Evolutionary conservation across 768 basidiomycete genomes (phyloP).

Genomic region (Agaricus blazei): DNA sequence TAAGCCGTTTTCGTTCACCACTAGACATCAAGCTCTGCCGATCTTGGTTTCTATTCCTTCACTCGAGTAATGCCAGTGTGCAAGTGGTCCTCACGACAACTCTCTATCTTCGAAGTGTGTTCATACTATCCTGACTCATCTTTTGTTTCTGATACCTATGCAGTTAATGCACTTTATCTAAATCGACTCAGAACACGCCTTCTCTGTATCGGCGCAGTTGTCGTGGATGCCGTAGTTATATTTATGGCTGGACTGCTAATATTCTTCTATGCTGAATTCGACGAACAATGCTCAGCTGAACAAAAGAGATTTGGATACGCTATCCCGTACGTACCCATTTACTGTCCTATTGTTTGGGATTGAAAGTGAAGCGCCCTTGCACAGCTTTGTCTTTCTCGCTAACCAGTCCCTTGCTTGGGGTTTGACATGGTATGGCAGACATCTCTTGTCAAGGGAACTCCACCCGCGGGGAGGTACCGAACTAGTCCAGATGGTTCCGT

Average conservation of each 20-base stretch:
- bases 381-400: background rate
- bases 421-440: background rate
- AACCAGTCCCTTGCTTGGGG: background rate
- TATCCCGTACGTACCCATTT: background rate
- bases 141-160: background rate
- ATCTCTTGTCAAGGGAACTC: background rate
- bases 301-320: background rate
- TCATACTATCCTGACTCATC: too few relatives aligned
- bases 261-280: background rate
- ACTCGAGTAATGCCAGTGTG: background rate
- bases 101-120: background rate
- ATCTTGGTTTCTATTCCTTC: slow-evolving; percentile 1
- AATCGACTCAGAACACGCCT: background rate
- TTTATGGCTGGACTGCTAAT: background rate
- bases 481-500: background rate
- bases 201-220: background rate
- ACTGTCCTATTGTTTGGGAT: background rate
- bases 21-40: background rate
- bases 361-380: background rate
- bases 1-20: background rate
- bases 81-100: background rate
- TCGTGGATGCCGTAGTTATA: background rate
- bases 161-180: background rate
- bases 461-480: background rate
- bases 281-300: background rate